Base-by-base conservation (phyloP, 1,139 yeast species). In the Suhomyces taliae region DNA sequence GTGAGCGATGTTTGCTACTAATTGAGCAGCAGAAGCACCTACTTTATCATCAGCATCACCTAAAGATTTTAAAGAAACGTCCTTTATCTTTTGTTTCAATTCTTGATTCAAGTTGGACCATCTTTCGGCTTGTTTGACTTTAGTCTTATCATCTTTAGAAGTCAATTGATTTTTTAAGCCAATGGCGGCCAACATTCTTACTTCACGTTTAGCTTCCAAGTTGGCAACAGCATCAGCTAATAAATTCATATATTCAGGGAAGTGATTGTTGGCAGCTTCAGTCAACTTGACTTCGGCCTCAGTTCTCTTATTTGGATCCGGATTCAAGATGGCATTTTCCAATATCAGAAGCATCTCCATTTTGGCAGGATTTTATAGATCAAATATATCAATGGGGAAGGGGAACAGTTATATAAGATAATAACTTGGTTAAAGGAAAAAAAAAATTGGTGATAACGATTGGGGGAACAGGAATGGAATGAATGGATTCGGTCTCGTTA, bases 1-100 rank as follows among this genome's bases (percentile, higher is more conserved):
- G 54, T 87, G 95, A 12, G 98, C 99, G 58, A 93, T 88, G 8
- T 98, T 96, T 29, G 98, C 96, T 50, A 93, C 93, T 57, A 93
- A 77, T 71, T 93, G 98, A 19, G 99, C 97, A 31, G 95, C 86
- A 24, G 96, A 81, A 50, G 85, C 82, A 27, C 96, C 96, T 42
- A 93, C 96, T 58, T 90, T 80, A 51, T 83, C 86, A 59, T 85
- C 85, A n/a, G 73, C 64, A 19, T 88, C 77, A 48, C 83, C 67
- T 49, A 93, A 79, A 1, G 93, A 82, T 41, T 71, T 69, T 43
- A 93, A 65, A 0, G 96, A 81, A 36, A 79, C 73, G 41, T 76
- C 75, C 70, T 90, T 91, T 62, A 93, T 86, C 55, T 81, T 81
- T 10, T 69, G 60, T 65, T 84, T 87, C 40, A 81, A 73, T 5